Evolutionary conservation across 2,329 filamentous ascomycete genomes (phyloP), one percentile per base, ranked within the genome.

Genomic region (Clonostachys solani): DNA sequence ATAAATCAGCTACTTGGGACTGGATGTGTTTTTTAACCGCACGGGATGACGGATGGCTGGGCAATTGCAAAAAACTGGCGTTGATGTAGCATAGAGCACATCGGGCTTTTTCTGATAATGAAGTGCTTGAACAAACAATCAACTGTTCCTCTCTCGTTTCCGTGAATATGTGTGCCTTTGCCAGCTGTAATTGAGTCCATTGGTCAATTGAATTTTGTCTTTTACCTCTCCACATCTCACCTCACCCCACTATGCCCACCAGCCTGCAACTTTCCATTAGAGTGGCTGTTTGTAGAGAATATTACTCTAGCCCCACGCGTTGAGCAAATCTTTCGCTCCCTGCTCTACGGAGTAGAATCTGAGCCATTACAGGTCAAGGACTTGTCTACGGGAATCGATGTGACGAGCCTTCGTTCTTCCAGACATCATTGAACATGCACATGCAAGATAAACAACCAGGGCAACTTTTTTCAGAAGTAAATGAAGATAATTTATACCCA

Each of bases 1-100:
- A 64, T 79, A 77, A 75, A 62, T 52, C 43, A 34, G 44, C 41
- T 43, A 45, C 45, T 46, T 47, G 45, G 33, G n/a, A 37, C 16
- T 23, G 45, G 38, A 15, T 16, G 18, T 12, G 44, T n/a, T 18
- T 29, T 19, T 42, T 33, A 43, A 47, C 47, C 54, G 49, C 51
- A 50, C 19, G 42, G 34, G 34, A 43, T 33, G 33, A 9, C 18
- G 41, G 33, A 34, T 17, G 34, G 34, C 17, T 10, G 19, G 42
- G 29, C 33, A 16, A n/a, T 33, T 33, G 33, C 43, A 38, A 16
- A 45, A 45, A 45, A 40, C 33, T 56, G 62, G 63, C 61, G 62
- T 60, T 62, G 54, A 59, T 64, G 60, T 61, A 61, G 57, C 60
- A 59, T 58, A 60, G 49, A 55, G 51, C 29, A 42, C 44, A 46